These are phyloP conservation scores for Amanita rimosa DNA, from an alignment of 768 basidiomycete species.

Conservation along the genomic window DNA sequence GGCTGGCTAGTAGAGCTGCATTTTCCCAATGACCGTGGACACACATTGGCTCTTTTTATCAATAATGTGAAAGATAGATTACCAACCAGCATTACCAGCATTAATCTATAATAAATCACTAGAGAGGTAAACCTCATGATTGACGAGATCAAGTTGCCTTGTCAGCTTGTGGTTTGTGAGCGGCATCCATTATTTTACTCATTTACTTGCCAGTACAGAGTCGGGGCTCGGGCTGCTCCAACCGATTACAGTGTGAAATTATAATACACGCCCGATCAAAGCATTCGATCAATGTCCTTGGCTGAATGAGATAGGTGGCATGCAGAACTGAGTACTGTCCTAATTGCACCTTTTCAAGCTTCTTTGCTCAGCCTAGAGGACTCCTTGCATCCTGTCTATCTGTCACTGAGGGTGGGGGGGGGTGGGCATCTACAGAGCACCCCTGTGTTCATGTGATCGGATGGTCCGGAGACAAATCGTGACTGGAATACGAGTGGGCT, in stretches of 20 bases:
- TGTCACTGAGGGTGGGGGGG: background rate
- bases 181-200: background rate
- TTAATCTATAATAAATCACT: too few species aligned
- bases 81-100: too few species aligned
- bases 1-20: too few species aligned
- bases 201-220: background rate
- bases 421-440: background rate
- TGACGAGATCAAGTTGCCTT: too few species aligned
- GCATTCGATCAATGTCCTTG: constrained; percentile 6
- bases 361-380: too few species aligned
- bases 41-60: too few species aligned
- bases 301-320: constrained; percentile 1
- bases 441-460: constrained; percentile 5
- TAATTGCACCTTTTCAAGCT: too few species aligned
- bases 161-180: too few species aligned
- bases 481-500: constrained; percentile 3
- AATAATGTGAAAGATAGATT: too few species aligned
- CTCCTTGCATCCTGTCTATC: background rate
- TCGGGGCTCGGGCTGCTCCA: background rate
- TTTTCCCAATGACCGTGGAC: too few species aligned
- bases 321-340: background rate
- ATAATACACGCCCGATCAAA: constrained; percentile 5
- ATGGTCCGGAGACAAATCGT: constrained; percentile 7
- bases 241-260: background rate
- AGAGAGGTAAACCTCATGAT: too few species aligned